Base-by-base conservation (phyloP, 345 rosid genomes). In the Euclidium syriacum region DNA sequence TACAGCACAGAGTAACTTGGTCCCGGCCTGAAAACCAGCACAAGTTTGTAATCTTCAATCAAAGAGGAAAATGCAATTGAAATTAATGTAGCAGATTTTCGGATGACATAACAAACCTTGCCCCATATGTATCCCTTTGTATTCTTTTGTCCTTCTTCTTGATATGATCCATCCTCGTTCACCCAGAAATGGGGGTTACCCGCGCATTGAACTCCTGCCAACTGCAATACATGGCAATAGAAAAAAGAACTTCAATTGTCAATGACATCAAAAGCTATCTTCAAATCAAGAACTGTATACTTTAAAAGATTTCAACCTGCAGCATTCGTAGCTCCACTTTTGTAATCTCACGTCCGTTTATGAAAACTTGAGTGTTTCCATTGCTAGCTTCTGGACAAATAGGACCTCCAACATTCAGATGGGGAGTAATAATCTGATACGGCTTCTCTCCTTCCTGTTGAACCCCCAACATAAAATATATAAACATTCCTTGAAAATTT, bases 101-200 rank as follows among this genome's bases (percentile, higher is more conserved):
- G 51, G 38, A 34, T 19, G 22, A 54, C 27, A 23, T 49, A 51
- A 30, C 67, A 43, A 81, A 95, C 99, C 88, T 86, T 95, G 62
- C 99, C 98, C 99, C 99, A 95, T 67, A 95, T 90, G 73, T 85
- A 90, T 72, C 99, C 99, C 68, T 80, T 95, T 5, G 95, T 88
- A 66, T 90, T 95, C 79, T 83, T 95, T 65, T 95, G 99, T 36
- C 99, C 99, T 82, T 95, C 99, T 74, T 95, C 99, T 78, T 88
- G 98, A 77, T 95, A 95, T 6, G 99, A 95, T 15, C 99, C 99
- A 70, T 95, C 99, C 51, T 95, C 99, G 24, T 90, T 95, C 58
- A 95, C 98, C 99, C 99, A 95, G 70, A 90, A 95, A 80, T 95
- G 99, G 2, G 99, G 99, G 44, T 95, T 95, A 33, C 99, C 99